Evolutionary conservation across 2,329 filamentous ascomycete species (phyloP).

Genomic region (Fusarium liriodendri): DNA sequence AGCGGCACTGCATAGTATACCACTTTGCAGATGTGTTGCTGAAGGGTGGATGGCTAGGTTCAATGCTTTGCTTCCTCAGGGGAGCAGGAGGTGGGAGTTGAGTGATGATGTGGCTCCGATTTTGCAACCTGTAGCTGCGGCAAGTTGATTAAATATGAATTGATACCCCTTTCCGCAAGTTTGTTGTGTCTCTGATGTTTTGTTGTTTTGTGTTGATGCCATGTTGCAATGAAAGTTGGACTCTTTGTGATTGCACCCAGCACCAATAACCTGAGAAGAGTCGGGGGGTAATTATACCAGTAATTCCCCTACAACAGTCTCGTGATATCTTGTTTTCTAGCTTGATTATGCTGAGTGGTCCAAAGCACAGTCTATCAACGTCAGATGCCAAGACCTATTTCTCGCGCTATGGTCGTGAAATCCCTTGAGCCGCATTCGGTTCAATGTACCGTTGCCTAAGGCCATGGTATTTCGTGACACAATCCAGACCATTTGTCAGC

Average conservation of each 20-base stretch:
- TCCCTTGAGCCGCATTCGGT: not conserved
- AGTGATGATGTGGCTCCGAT: constrained; percentile 36
- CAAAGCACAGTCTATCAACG: not conserved
- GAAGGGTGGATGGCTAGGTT: constrained; percentile 44
- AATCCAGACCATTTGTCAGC: not conserved
- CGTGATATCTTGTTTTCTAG: no score
- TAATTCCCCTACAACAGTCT: no score
- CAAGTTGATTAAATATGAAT: constrained; percentile 6
- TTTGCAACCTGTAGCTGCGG: constrained; percentile 16
- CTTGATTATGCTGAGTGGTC: no score
- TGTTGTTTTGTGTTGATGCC: not conserved
- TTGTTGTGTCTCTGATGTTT: not conserved
- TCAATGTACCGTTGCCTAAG: not conserved
- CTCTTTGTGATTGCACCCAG: not conserved
- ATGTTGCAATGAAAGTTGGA: not conserved
- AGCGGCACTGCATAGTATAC: constrained; percentile 44
- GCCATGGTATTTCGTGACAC: not conserved
- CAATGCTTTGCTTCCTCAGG: constrained; percentile 30
- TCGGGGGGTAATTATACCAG: no score
- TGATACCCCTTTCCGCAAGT: constrained; percentile 23
- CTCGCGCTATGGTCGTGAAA: not conserved
- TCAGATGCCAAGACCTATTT: not conserved
- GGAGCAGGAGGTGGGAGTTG: constrained; percentile 36
- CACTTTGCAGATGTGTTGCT: constrained; percentile 46
- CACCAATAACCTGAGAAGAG: no score